Evolutionary conservation across 495 filamentous ascomycete species (phyloP), one percentile per base, ranked within the genome.

Genomic region (Aspergillus avenaceus): DNA sequence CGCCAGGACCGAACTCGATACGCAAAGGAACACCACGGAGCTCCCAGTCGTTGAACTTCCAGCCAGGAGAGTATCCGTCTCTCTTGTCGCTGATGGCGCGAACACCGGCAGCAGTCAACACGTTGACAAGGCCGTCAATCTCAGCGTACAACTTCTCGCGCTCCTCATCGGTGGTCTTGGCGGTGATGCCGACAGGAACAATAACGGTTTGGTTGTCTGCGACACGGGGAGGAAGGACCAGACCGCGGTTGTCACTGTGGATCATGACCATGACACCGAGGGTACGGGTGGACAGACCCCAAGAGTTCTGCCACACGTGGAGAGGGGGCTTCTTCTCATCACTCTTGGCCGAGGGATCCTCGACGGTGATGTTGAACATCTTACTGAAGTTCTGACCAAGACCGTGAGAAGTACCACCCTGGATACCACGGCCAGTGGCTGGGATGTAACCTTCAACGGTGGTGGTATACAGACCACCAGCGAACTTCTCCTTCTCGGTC

Each of bases 251-350:
- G 67, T 97, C 93, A 63, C 89, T 82, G 75, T 98, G 93, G 49
- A 91, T 88, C 84, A 98, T 95, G 56, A 95, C 86, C 91, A 97
- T 97, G 62, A 97, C 89, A 69, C 92, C 92, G 58, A 98, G 91
- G 23, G 89, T 84, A 64, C 93, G 87, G 41, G 92, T 98, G 5
- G 90, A 96, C 31, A 97, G 82, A 71, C 93, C 93, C 93, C 93
- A 98, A 5, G 89, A 95, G 75, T 98, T 98, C 65, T 98, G 93
- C 90, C 91, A 97, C 22, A 97, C 91, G 58, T 89, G 65, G 48
- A 96, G 67, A 50, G 86, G 81, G 45, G 77, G 69, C 45, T 80
- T 77, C 62, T 77, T 82, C 63, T 92, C 85, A 34, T 84, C 89
- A 28, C 83, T 80, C 67, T 89, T 89, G 42, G 77, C 70, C 44